Evolutionary conservation across 2,329 filamentous ascomycete genomes (phyloP).

Genomic region (Aureobasidium leucospermi): DNA sequence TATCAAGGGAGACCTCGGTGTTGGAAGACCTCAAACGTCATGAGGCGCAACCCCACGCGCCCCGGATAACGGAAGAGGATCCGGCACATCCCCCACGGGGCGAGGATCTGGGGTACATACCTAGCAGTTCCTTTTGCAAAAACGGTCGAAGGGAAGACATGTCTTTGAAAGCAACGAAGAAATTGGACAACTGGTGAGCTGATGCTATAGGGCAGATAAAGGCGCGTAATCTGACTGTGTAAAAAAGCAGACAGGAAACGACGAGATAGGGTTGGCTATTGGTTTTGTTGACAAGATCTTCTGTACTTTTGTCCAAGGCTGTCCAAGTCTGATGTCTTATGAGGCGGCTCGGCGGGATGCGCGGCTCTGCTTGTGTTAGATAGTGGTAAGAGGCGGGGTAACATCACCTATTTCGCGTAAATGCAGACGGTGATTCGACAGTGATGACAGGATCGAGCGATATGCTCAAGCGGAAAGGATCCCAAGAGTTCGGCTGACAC

Average conservation of each 20-base stretch:
- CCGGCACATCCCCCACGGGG: not conserved
- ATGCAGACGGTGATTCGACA: not conserved
- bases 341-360: constrained; percentile 3
- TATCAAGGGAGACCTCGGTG: too few relatives aligned
- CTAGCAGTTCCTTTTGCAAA: not conserved
- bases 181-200: not conserved
- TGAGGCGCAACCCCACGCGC: too few relatives aligned
- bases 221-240: too few relatives aligned
- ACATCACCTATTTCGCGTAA: not conserved
- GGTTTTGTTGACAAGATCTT: not conserved
- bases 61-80: not conserved
- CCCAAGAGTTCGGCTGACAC: not conserved
- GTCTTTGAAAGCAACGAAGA: not conserved
- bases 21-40: too few relatives aligned
- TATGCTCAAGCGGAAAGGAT: not conserved
- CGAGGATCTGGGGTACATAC: not conserved
- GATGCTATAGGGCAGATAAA: too few relatives aligned
- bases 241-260: too few relatives aligned
- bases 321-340: not conserved
- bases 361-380: not conserved
- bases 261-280: not conserved
- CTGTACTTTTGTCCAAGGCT: not conserved
- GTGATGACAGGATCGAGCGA: not conserved
- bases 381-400: not conserved
- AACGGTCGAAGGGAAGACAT: not conserved